Percentiles rank a stretch among this genome's conserved stretches.
Conservation (phyloP, 306 rosid species). For the Inga laurina region DNA sequence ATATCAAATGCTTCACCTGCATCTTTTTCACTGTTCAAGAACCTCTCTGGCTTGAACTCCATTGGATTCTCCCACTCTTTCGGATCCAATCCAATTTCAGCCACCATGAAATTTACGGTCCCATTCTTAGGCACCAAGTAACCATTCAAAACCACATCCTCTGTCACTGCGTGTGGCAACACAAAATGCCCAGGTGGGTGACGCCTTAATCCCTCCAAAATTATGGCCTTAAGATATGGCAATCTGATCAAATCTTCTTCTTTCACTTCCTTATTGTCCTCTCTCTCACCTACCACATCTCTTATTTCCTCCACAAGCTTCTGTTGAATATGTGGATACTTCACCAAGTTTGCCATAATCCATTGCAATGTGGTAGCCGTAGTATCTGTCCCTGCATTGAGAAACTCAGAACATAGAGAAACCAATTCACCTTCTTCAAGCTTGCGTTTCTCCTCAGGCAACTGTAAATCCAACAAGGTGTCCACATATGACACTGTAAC, state of each 20-base stretch:
- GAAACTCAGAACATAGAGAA: not conserved
- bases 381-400: not conserved
- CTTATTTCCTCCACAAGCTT: slow-evolving; percentile 6
- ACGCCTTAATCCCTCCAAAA: slow-evolving; percentile 6
- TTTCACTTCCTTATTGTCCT: slow-evolving; percentile 5
- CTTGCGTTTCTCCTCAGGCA: slow-evolving; percentile 19
- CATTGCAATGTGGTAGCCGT: not conserved
- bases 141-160: slow-evolving; percentile 5
- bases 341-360: slow-evolving; percentile 14
- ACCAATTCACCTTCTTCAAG: not conserved
- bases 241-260: not conserved
- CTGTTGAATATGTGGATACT: not conserved
- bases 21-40: not conserved
- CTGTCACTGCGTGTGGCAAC: slow-evolving; percentile 1
- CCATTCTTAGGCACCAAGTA: not conserved
- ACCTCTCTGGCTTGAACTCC: slow-evolving; percentile 10
- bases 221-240: not conserved
- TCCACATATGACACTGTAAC: slow-evolving; percentile 3
- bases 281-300: not conserved
- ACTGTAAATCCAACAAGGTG: not conserved
- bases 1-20: not conserved
- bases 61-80: slow-evolving; percentile 1
- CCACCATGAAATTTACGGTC: not conserved
- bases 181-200: slow-evolving; percentile 10
- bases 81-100: not conserved